These are phyloP conservation scores for Kodamaea sagamina DNA, from an alignment of 805 yeast species.

Conservation along the genomic window DNA sequence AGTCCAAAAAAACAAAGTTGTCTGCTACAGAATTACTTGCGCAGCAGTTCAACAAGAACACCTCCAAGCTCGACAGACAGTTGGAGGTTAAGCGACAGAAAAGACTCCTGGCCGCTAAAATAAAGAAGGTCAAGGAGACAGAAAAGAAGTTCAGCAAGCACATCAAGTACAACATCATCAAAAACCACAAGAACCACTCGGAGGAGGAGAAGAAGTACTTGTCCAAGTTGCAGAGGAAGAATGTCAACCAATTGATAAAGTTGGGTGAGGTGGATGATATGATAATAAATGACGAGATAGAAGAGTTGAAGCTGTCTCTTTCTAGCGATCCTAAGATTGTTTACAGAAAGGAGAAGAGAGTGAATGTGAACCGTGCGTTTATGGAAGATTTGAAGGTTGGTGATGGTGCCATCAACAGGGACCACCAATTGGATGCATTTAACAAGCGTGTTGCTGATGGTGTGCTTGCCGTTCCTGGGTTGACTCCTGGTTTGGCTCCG, in stretches of 20 bases:
- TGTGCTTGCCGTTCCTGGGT: constrained; percentile 54
- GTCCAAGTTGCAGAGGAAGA: constrained; percentile 39
- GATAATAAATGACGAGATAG: constrained; percentile 32
- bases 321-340: constrained; percentile 18
- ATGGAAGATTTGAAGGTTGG: constrained; percentile 14
- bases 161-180: constrained; percentile 42
- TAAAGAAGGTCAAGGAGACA: constrained; percentile 29
- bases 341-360: constrained; percentile 25
- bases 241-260: constrained; percentile 32
- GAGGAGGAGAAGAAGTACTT: constrained; percentile 41
- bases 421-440: constrained; percentile 24
- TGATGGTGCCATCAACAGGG: constrained; percentile 16
- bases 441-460: constrained; percentile 47
- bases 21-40: constrained; percentile 18
- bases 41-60: constrained; percentile 12
- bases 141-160: constrained; percentile 36
- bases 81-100: constrained; percentile 12
- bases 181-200: constrained; percentile 29
- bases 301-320: constrained; percentile 30
- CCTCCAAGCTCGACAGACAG: constrained; percentile 12
- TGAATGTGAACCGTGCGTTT: constrained; percentile 32
- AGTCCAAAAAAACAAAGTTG: constrained; percentile 8
- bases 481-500: constrained; percentile 86
- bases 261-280: constrained; percentile 35
- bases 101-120: constrained; percentile 17